These are phyloP conservation scores for Naganishia cerealis DNA, from an alignment of 1,284 basidiomycete genomes.

Conservation along the genomic window DNA sequence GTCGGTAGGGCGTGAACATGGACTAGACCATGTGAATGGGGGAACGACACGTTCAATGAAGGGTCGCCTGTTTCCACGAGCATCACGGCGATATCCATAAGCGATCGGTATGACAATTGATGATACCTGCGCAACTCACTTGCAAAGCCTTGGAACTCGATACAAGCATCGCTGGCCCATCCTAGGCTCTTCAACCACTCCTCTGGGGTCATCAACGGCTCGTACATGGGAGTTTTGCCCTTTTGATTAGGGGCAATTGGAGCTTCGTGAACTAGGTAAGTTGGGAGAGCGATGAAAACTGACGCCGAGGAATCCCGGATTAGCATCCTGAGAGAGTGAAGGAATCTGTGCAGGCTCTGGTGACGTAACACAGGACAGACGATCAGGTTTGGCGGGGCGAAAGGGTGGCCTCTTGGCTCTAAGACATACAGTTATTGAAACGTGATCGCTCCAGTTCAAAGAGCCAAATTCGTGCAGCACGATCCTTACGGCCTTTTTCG, in stretches of 20 bases:
- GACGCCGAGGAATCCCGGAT: slow-evolving; percentile 62
- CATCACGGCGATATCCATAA: not conserved
- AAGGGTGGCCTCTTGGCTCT: not conserved
- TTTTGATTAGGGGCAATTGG: slow-evolving; percentile 41
- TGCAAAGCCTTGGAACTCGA: slow-evolving; percentile 75
- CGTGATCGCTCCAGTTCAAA: slow-evolving; percentile 68
- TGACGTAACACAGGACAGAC: not conserved
- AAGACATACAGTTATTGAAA: slow-evolving; percentile 58
- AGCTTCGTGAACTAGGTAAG: slow-evolving; percentile 44
- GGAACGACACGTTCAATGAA: slow-evolving; percentile 62
- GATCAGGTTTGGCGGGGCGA: not conserved
- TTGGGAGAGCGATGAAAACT: slow-evolving; percentile 67
- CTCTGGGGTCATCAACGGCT: slow-evolving; percentile 54
- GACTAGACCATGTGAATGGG: slow-evolving; percentile 78
- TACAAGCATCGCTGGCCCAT: slow-evolving; percentile 72
- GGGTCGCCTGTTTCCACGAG: slow-evolving; percentile 42
- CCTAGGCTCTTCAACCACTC: slow-evolving; percentile 75
- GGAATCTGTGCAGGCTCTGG: slow-evolving; percentile 69
- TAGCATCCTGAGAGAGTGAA: slow-evolving; percentile 66
- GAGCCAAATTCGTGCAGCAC: slow-evolving; percentile 72
- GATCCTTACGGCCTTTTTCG: slow-evolving; percentile 57
- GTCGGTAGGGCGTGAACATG: slow-evolving; percentile 71
- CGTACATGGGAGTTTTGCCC: slow-evolving; percentile 50
- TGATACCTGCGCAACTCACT: slow-evolving; percentile 57
- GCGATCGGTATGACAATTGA: not conserved